Evolutionary conservation across 2,329 filamentous ascomycete genomes (phyloP).

Genomic region (Huntiella decipiens): DNA sequence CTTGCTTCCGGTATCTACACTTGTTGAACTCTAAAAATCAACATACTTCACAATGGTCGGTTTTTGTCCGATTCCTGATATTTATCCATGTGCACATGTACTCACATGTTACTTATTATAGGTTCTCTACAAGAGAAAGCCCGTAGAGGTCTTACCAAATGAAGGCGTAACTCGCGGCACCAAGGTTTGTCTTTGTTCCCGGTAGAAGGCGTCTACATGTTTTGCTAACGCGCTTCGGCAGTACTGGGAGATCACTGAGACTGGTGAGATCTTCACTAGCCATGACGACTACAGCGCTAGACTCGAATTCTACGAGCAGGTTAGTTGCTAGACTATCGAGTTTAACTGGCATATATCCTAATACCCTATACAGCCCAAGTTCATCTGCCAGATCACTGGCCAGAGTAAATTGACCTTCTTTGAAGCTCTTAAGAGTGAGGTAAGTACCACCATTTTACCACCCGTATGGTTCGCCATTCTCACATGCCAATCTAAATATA

Average conservation of each 20-base stretch:
- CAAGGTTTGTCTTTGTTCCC: conserved; percentile 1
- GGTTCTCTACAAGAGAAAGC: conserved; percentile 94
- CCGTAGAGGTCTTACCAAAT: conserved; percentile 47
- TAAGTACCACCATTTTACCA: conserved; percentile 25
- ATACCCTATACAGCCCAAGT: conserved; percentile 42
- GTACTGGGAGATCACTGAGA: conserved; percentile 85
- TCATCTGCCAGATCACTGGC: conserved; percentile 91
- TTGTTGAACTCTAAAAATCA: no score
- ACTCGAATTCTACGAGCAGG: conserved; percentile 87
- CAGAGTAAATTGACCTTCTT: conserved; percentile 85
- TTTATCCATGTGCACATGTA: no score
- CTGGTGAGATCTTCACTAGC: conserved; percentile 70
- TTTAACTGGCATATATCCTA: not conserved
- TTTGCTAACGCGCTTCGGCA: conserved; percentile 21
- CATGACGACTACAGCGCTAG: conserved; percentile 69
- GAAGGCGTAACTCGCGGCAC: conserved; percentile 2
- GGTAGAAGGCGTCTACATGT: not conserved
- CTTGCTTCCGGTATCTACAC: no score
- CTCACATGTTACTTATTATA: conserved; percentile 20
- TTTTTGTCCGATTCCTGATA: not conserved
- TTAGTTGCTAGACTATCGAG: conserved; percentile 22
- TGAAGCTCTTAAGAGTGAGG: conserved; percentile 79
- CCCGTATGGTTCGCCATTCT: not conserved
- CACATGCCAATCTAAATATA: conserved; percentile 18
- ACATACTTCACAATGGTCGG: not conserved